Percentiles rank a stretch among this genome's conserved stretches.
Evolutionary conservation across 768 basidiomycete genomes (phyloP).

Genomic region (Russula earlei): DNA sequence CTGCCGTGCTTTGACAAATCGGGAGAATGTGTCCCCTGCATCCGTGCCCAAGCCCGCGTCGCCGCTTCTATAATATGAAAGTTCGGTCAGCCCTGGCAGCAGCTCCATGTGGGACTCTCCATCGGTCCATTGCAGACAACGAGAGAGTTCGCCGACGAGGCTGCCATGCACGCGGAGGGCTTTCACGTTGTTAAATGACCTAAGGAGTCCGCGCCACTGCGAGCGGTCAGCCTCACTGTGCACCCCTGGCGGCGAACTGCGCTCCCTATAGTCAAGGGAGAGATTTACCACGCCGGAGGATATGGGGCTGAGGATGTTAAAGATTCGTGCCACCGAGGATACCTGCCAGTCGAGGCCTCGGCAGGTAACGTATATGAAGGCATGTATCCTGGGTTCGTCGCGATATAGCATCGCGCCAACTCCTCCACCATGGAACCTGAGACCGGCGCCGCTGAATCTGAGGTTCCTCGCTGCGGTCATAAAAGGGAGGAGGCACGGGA

Average conservation of each 20-base stretch:
- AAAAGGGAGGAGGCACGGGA: background rate
- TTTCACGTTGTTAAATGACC: background rate
- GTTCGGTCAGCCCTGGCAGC: background rate
- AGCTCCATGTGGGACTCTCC: background rate
- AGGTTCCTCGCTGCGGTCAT: background rate
- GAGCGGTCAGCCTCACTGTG: background rate
- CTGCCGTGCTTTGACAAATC: too few species aligned
- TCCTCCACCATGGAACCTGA: background rate
- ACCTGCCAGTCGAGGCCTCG: background rate
- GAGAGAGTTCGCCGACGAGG: background rate
- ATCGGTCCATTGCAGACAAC: background rate
- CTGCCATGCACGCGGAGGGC: background rate
- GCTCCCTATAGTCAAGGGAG: background rate
- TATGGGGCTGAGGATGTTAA: background rate
- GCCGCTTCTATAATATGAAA: too few species aligned
- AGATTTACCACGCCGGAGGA: background rate
- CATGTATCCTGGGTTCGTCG: background rate
- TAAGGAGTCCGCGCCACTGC: background rate
- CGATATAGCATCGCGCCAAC: background rate
- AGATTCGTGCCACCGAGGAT: background rate
- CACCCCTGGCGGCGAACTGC: background rate
- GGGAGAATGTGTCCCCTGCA: too few species aligned
- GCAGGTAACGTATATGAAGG: background rate
- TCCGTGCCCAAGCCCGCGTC: too few species aligned
- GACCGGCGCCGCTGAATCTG: background rate